A percentile compares a stretch with the other conserved stretches of the same genome.
Evolutionary conservation across 768 basidiomycete species (phyloP).

Genomic region (Serendipita sp.): DNA sequence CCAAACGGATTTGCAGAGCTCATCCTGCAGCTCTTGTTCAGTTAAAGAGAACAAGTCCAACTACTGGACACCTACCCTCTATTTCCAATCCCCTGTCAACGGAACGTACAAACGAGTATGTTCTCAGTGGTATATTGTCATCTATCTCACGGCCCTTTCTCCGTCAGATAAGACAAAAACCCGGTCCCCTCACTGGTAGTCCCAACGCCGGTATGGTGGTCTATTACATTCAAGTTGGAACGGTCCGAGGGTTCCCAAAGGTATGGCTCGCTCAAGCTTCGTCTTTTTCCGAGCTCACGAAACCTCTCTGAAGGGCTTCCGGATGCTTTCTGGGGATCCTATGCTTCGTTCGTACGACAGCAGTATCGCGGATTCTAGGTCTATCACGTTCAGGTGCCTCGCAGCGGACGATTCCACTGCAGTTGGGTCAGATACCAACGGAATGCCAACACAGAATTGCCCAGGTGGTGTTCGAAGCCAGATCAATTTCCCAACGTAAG

Average conservation of each 20-base stretch:
- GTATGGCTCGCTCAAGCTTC: neutral
- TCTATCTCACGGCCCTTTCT: neutral
- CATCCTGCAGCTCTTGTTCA: slow-evolving; percentile 7
- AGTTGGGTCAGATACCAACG: slow-evolving; percentile 7
- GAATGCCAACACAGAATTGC: slow-evolving; percentile 9
- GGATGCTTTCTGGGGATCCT: slow-evolving; percentile 9
- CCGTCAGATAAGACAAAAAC: slow-evolving; percentile 6
- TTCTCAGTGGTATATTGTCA: neutral
- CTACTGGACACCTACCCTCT: slow-evolving; percentile 10
- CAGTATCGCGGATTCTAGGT: slow-evolving; percentile 8
- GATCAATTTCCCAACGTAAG: slow-evolving; percentile 15
- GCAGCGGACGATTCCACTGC: neutral
- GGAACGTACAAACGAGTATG: slow-evolving; percentile 9
- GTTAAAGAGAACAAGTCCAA: slow-evolving; percentile 10
- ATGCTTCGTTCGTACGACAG: slow-evolving; percentile 8
- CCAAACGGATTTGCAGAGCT: slow-evolving; percentile 2
- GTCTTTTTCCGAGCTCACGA: neutral
- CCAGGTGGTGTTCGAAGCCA: slow-evolving; percentile 4
- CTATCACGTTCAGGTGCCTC: slow-evolving; percentile 9
- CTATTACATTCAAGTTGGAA: slow-evolving; percentile 10
- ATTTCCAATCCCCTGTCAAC: slow-evolving; percentile 10
- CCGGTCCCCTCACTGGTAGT: slow-evolving; percentile 8
- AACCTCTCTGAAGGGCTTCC: slow-evolving; percentile 7
- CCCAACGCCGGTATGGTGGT: slow-evolving; percentile 10
- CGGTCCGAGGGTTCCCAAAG: slow-evolving; percentile 9